Conservation (phyloP, 1,139 yeast genomes). For the Yamadazyma sp. region DNA sequence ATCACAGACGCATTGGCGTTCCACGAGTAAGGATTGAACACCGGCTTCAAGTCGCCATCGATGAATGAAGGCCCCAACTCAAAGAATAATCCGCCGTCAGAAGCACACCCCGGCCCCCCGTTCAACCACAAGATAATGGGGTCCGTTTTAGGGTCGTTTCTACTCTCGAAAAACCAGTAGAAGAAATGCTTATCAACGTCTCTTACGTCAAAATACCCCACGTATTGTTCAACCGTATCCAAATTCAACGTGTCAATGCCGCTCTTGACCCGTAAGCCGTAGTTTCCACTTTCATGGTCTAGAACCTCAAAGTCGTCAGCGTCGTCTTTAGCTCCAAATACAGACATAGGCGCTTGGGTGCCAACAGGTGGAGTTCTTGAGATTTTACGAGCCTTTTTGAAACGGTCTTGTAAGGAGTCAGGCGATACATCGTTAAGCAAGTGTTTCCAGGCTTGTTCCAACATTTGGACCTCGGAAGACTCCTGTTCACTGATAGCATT, state of each 20-base stretch:
- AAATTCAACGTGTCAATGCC: constrained; percentile 28
- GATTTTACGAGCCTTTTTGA: not conserved
- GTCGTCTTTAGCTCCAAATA: not conserved
- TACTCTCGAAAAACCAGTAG: constrained; percentile 83
- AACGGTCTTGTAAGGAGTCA: not conserved
- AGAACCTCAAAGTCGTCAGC: constrained; percentile 6
- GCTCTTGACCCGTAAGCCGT: constrained; percentile 11
- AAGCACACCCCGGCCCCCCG: constrained; percentile 32
- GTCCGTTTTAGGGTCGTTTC: constrained; percentile 80
- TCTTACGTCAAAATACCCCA: constrained; percentile 57
- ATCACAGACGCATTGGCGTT: constrained; percentile 82
- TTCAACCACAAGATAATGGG: constrained; percentile 70
- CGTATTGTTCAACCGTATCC: constrained; percentile 55
- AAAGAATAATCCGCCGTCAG: constrained; percentile 79
- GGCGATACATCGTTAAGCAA: constrained; percentile 2
- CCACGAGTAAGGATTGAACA: constrained; percentile 77
- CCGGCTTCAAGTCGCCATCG: constrained; percentile 59
- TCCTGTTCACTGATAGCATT: not conserved
- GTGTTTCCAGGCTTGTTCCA: constrained; percentile 6
- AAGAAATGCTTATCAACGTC: constrained; percentile 66
- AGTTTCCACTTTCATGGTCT: constrained; percentile 6
- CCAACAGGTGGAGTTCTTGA: not conserved
- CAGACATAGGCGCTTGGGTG: not conserved
- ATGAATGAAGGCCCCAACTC: constrained; percentile 83
- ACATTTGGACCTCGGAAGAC: not conserved